Percentiles rank a stretch among this genome's conserved stretches.
phyloP scores from a whole-genome alignment of 805 yeast species.

The Metschnikowia matae region DNA sequence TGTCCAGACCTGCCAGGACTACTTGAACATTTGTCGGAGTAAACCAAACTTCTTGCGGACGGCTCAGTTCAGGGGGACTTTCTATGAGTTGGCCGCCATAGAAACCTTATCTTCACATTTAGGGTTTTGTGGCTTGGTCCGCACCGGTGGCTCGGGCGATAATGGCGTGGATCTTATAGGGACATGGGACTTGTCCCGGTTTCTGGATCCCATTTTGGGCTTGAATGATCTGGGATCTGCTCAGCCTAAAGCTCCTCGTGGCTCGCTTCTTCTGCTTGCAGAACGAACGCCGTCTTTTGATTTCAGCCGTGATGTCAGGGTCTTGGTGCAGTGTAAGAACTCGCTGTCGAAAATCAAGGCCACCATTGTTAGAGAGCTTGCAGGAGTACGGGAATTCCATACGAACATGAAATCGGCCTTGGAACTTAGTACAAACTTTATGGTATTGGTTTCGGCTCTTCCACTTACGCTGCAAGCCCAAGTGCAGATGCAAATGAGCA shows the following conservation, averaged over 20 bases:
- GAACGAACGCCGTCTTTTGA: conserved; percentile 6
- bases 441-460: conserved; percentile 46
- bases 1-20: conserved; percentile 25
- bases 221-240: neutral
- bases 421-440: conserved; percentile 22
- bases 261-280: conserved; percentile 9
- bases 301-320: conserved; percentile 29
- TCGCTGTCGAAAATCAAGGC: conserved; percentile 43
- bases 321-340: conserved; percentile 56
- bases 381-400: conserved; percentile 46
- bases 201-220: neutral
- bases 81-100: conserved; percentile 48
- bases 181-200: conserved; percentile 39
- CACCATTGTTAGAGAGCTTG: conserved; percentile 46
- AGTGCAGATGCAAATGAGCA: conserved; percentile 40
- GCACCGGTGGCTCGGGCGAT: conserved; percentile 55
- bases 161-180: conserved; percentile 56
- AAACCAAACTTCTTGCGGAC: conserved; percentile 24
- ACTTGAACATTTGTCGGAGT: conserved; percentile 26
- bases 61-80: conserved; percentile 50
- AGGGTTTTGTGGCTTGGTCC: conserved; percentile 33
- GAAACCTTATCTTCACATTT: conserved; percentile 36
- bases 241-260: neutral
- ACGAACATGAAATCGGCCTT: conserved; percentile 18
- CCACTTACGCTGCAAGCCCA: conserved; percentile 46